Evolutionary conservation across 495 filamentous ascomycete species (phyloP).

Genomic region (Neurospora sp.): DNA sequence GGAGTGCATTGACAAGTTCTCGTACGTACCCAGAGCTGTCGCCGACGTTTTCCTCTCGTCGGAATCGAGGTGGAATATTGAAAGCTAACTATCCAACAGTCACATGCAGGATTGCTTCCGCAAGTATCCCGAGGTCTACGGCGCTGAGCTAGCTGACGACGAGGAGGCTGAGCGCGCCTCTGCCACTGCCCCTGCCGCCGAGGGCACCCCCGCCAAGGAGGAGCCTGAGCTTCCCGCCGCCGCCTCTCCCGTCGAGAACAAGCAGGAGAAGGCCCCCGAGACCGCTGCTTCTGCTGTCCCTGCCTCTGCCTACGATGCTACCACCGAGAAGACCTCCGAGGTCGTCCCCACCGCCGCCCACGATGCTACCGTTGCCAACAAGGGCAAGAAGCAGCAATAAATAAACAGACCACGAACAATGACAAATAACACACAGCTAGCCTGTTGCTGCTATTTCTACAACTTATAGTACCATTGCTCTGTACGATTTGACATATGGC

Average conservation of each 20-base stretch:
- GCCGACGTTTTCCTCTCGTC: not conserved
- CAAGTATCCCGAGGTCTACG: slow-evolving; percentile 82
- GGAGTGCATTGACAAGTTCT: slow-evolving; percentile 97
- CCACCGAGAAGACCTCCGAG: not conserved
- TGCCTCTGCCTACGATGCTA: not conserved
- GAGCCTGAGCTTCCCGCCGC: not conserved
- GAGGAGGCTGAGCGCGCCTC: slow-evolving; percentile 39
- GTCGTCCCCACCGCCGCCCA: slow-evolving; percentile 9
- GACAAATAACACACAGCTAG: not conserved
- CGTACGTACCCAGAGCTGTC: slow-evolving; percentile 43
- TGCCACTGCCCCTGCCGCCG: slow-evolving; percentile 3
- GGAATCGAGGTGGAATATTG: not conserved
- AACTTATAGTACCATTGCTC: not conserved
- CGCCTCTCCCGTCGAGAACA: not conserved
- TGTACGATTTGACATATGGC: not conserved
- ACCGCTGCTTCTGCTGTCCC: not conserved
- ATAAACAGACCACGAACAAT: not conserved
- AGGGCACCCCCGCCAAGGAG: slow-evolving; percentile 3
- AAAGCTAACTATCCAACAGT: slow-evolving; percentile 37
- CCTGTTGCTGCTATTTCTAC: not conserved
- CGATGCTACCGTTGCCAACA: slow-evolving; percentile 21
- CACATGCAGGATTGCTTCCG: slow-evolving; percentile 97
- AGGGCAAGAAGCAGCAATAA: slow-evolving; percentile 12
- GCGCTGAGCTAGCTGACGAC: slow-evolving; percentile 77
- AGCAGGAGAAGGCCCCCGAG: not conserved